Conservation (phyloP, 257 asterid species). For the Osmanthus fragrans region DNA sequence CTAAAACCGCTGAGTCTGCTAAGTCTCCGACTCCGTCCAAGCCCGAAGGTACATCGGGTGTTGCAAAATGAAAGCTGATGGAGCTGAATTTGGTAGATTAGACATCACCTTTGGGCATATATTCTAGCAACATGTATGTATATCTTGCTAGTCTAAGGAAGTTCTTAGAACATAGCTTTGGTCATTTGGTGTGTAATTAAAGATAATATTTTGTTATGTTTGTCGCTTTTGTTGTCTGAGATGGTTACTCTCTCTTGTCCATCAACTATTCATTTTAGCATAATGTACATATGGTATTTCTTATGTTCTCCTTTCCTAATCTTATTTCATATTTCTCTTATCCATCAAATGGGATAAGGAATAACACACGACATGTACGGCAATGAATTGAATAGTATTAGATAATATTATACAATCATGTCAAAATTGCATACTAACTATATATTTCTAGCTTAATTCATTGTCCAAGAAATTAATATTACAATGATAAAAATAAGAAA, state of each 20-base stretch:
- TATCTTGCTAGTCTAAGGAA: neutral
- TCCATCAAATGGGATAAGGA: neutral
- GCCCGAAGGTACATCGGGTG: constrained; percentile 10
- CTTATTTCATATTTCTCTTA: neutral
- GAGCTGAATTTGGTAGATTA: neutral
- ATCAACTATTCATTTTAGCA: neutral
- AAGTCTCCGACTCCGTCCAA: neutral
- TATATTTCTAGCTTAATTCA: neutral
- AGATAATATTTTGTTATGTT: neutral
- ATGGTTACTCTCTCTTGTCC: neutral
- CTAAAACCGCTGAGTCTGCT: constrained; percentile 15
- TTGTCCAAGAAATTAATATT: neutral
- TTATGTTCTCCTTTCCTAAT: neutral
- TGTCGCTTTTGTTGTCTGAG: neutral
- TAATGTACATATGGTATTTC: neutral
- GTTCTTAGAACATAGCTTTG: neutral
- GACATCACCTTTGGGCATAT: neutral
- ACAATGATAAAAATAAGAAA: neutral
- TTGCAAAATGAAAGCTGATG: constrained; percentile 21
- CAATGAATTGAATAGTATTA: too few relatives aligned
- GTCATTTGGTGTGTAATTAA: constrained; percentile 1
- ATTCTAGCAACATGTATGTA: constrained; percentile 7
- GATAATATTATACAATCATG: neutral
- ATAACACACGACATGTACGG: too few relatives aligned
- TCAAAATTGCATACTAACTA: neutral